Percentiles rank a stretch among this genome's conserved stretches.
Conservation (phyloP, 352 stramenopile species). For the Globisporangium nagaii region DNA sequence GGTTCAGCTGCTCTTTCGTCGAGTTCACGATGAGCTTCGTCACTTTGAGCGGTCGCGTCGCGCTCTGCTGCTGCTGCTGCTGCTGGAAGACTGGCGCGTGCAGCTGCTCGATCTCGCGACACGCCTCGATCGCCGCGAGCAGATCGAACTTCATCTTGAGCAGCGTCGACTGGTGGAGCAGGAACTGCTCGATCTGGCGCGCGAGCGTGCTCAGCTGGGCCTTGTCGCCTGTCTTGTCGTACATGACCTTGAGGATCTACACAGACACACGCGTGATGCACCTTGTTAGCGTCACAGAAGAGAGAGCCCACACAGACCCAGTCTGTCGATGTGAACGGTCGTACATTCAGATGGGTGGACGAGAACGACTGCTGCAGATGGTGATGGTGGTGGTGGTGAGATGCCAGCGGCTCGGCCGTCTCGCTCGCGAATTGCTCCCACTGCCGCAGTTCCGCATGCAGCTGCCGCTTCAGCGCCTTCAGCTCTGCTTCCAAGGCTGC, state of each 20-base stretch:
- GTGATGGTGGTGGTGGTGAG: slow-evolving; percentile 1
- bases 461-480: background rate
- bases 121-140: slow-evolving; percentile 9
- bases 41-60: background rate
- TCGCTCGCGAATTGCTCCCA: slow-evolving; percentile 16
- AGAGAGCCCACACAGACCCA: too few relatives aligned
- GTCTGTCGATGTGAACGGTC: too few relatives aligned
- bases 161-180: slow-evolving; percentile 25
- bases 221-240: slow-evolving; percentile 14
- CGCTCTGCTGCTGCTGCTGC: background rate
- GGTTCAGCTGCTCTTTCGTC: slow-evolving; percentile 12
- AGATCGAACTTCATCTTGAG: slow-evolving; percentile 26
- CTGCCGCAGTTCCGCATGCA: slow-evolving; percentile 1
- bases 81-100: background rate
- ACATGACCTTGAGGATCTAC: slow-evolving; percentile 26
- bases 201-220: slow-evolving; percentile 8
- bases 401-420: background rate
- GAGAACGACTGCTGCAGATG: slow-evolving; percentile 18
- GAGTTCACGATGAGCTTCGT: slow-evolving; percentile 12
- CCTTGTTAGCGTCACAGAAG: too few relatives aligned
- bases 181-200: slow-evolving; percentile 21
- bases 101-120: slow-evolving; percentile 12
- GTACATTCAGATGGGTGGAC: slow-evolving; percentile 23
- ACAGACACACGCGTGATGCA: too few relatives aligned
- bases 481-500: background rate